Evolutionary conservation across 2,329 filamentous ascomycete genomes (phyloP), one percentile per base, ranked within the genome.

Genomic region (Lojkania enalia): DNA sequence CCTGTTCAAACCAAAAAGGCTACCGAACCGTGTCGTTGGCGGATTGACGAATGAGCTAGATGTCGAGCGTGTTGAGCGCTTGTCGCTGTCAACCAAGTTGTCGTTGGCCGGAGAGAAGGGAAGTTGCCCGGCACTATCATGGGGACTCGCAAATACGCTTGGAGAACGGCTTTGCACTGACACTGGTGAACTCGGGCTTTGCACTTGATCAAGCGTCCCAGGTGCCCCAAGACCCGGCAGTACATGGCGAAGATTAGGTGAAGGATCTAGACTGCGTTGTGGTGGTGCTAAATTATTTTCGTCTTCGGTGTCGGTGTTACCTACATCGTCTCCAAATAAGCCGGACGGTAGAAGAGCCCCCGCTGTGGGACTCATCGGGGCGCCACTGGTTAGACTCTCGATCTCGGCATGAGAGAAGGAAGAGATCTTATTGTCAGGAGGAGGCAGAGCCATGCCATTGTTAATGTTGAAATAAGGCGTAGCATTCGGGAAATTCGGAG

Each of bases 331-430:
- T 4, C 78, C 78, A 38, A 83, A 76, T 3, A 86, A 72, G 47
- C 81, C 82, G 1, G 87, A 87, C 0, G 88, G 88, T 13, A 95
- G 72, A 3, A 92, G 74, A 13, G 85, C 80, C 20, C 86, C 84
- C 2, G 88, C 88, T 3, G 86, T 87, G 1, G 88, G 88, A 57
- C 87, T 91, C 64, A 92, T 80, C 1, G 86, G 86, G 2, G 86
- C 87, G 20, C 81, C 83, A 14, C 77, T 79, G 2, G 78, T 83
- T 25, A 86, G 65, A 14, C 76, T 76, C 46, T 81, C 81, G 3
- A 85, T 71, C 14, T 86, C 84, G 1, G 82, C 78, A 21, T 87
- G 85, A 4, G 81, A 82, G 42, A 84, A 61, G 25, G 60, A 63
- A 6, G 52, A 41, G 29, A 43, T 52, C 40, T 52, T 55, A 31